A percentile compares a stretch with the other conserved stretches of the same genome.
phyloP scores from a whole-genome alignment of 23 red algal species.

The Porphyridium purpureum region DNA sequence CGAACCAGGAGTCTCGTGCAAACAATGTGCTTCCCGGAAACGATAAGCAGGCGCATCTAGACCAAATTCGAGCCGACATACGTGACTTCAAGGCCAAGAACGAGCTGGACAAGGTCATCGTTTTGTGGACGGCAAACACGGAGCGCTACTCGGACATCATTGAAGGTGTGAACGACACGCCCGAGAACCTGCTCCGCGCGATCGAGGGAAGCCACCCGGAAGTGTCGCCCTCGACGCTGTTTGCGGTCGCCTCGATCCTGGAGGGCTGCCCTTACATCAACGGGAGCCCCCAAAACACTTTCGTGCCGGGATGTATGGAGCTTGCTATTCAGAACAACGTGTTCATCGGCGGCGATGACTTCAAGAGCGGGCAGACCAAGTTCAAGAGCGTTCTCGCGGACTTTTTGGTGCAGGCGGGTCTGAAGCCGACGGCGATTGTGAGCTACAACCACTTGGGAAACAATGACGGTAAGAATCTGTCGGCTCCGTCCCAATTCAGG shows the following conservation, averaged over 20 bases:
- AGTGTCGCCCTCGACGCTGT: constrained; percentile 81
- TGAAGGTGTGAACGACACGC: constrained; percentile 79
- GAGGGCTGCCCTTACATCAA: constrained; percentile 95
- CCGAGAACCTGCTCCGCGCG: constrained; percentile 56
- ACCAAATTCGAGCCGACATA: constrained; percentile 65
- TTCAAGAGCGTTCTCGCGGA: constrained; percentile 90
- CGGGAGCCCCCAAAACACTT: constrained; percentile 95
- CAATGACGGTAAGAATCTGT: constrained; percentile 96
- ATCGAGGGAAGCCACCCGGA: constrained; percentile 57
- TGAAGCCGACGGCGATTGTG: constrained; percentile 85
- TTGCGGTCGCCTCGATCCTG: constrained; percentile 88
- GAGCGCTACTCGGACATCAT: constrained; percentile 75
- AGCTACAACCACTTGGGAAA: constrained; percentile 98
- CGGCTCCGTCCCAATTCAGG: constrained; percentile 81
- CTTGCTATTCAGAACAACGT: constrained; percentile 58
- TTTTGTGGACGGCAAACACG: constrained; percentile 97
- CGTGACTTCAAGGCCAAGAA: constrained; percentile 58
- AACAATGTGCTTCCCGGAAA: constrained; percentile 64
- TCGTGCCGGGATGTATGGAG: constrained; percentile 84
- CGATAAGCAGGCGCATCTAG: constrained; percentile 72
- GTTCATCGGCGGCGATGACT: constrained; percentile 96
- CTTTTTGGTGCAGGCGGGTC: constrained; percentile 76
- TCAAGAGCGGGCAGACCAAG: constrained; percentile 99
- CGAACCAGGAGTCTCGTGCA: constrained; percentile 76
- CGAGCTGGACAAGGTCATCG: constrained; percentile 71